These are phyloP conservation scores for Trypanosoma avium DNA, from an alignment of 208 protist species.

Conservation along the genomic window DNA sequence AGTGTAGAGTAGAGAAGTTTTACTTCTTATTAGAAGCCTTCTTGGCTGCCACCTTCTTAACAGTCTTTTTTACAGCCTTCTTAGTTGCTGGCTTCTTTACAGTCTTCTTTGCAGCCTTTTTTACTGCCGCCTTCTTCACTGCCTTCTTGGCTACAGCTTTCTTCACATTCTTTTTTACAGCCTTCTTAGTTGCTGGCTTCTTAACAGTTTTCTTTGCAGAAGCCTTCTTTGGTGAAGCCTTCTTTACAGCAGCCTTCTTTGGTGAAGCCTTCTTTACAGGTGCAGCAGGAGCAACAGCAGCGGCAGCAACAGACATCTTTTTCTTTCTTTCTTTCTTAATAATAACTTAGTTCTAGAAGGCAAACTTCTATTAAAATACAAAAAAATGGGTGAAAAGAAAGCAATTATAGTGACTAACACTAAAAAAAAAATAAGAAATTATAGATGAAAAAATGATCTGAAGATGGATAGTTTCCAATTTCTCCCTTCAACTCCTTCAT, in stretches of 20 bases:
- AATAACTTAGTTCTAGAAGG: too few relatives aligned
- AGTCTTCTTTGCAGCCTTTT: constrained; percentile 22
- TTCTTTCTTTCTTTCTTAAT: too few relatives aligned
- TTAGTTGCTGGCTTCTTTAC: constrained; percentile 28
- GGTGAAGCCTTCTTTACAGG: constrained; percentile 31
- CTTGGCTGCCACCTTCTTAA: too few relatives aligned
- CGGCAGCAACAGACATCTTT: constrained; percentile 25
- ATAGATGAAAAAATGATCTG: too few relatives aligned
- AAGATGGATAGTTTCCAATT: too few relatives aligned
- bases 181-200: constrained; percentile 35
- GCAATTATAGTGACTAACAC: too few relatives aligned
- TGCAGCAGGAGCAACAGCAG: too few relatives aligned
- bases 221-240: constrained; percentile 22
- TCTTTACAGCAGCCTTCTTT: constrained; percentile 29
- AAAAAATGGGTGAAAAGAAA: too few relatives aligned
- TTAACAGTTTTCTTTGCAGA: constrained; percentile 26
- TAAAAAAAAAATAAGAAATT: too few relatives aligned
- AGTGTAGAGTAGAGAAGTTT: neutral
- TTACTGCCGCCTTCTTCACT: constrained; percentile 24
- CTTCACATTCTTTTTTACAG: constrained; percentile 14
- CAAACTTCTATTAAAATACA: too few relatives aligned
- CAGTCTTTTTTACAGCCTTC: too few relatives aligned
- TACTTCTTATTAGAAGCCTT: constrained; percentile 20
- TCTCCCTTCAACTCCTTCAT: too few relatives aligned
- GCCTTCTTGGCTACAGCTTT: constrained; percentile 26